These are phyloP conservation scores for Euptelea pleiosperma DNA, from an alignment of 164 flowering plant species.

Conservation along the genomic window DNA sequence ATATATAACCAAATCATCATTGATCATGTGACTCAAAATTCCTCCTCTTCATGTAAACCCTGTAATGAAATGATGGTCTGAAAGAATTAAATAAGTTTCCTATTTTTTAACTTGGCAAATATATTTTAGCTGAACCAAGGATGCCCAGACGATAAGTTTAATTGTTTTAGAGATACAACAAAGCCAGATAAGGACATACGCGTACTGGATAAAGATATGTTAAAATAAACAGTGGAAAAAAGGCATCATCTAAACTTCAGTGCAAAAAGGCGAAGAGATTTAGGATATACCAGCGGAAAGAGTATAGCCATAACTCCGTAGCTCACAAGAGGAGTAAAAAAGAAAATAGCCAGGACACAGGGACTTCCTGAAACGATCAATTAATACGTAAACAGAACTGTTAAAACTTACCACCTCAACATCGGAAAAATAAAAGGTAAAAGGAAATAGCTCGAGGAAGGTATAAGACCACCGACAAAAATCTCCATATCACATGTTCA, in stretches of 20 bases:
- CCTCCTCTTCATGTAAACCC: background rate
- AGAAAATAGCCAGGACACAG: slow-evolving; percentile 80
- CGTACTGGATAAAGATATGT: background rate
- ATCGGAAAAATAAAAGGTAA: background rate
- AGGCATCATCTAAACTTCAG: background rate
- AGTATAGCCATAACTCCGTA: slow-evolving; percentile 90
- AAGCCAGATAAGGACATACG: too few relatives aligned
- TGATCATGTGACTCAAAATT: background rate
- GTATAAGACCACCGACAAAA: background rate
- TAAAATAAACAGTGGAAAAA: background rate
- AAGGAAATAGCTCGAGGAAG: background rate
- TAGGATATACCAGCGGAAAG: slow-evolving; percentile 68
- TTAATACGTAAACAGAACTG: background rate
- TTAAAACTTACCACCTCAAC: background rate
- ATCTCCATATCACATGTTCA: background rate
- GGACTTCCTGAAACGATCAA: slow-evolving; percentile 70
- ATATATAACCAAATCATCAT: too few relatives aligned
- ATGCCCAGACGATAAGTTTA: background rate
- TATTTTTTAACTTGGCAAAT: background rate
- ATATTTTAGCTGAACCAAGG: background rate
- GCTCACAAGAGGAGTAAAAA: slow-evolving; percentile 80
- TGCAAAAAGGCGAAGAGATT: background rate
- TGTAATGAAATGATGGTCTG: background rate
- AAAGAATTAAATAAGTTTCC: background rate
- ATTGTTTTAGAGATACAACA: too few relatives aligned